Percentiles rank a stretch among this genome's conserved stretches.
Evolutionary conservation across 2,329 filamentous ascomycete species (phyloP).

Genomic region (Coleophoma eucalyptorum): DNA sequence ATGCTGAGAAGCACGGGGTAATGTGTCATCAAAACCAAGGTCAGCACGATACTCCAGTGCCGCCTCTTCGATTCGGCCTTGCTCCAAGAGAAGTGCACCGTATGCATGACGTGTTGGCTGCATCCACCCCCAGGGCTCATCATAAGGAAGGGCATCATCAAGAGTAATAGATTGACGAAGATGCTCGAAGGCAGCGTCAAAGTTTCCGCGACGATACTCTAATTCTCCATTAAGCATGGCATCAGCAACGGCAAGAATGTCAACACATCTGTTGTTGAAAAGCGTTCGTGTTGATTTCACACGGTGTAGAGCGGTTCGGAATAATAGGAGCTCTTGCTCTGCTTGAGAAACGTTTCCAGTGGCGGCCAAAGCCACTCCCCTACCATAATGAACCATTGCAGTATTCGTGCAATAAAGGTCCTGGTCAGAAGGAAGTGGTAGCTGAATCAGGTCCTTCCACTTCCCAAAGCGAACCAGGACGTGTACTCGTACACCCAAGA

Average conservation of each 20-base stretch:
- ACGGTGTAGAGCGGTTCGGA: slow-evolving; percentile 42
- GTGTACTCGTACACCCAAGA: slow-evolving; percentile 64
- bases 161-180: slow-evolving; percentile 53
- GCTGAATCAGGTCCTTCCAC: slow-evolving; percentile 61
- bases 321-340: slow-evolving; percentile 42
- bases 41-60: slow-evolving; percentile 56
- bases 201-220: slow-evolving; percentile 61
- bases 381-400: slow-evolving; percentile 65
- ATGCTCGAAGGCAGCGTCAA: slow-evolving; percentile 53
- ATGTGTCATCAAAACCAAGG: slow-evolving; percentile 52
- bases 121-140: slow-evolving; percentile 81
- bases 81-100: slow-evolving; percentile 65
- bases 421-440: slow-evolving; percentile 52
- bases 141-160: slow-evolving; percentile 63
- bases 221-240: slow-evolving; percentile 72
- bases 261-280: slow-evolving; percentile 63
- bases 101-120: slow-evolving; percentile 69
- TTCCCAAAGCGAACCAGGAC: slow-evolving; percentile 69
- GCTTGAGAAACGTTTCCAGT: slow-evolving; percentile 52
- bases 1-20: slow-evolving; percentile 63
- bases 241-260: slow-evolving; percentile 58
- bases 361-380: slow-evolving; percentile 63
- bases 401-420: slow-evolving; percentile 66
- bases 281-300: slow-evolving; percentile 60
- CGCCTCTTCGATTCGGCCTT: slow-evolving; percentile 54